phyloP scores from a whole-genome alignment of 23 red algal species.

The Gracilaria caudata region DNA sequence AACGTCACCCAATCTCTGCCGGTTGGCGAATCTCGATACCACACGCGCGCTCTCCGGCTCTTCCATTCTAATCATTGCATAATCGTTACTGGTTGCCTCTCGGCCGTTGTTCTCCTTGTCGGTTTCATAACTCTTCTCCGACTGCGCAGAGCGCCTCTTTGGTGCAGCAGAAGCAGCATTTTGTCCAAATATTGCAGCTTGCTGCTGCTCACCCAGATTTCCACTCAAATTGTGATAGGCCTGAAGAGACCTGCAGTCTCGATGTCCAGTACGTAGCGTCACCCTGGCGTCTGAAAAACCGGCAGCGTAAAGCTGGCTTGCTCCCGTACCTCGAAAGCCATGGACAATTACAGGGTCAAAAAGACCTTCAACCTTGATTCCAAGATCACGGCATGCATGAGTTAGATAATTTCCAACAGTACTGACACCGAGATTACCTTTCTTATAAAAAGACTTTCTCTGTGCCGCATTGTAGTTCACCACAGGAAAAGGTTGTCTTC shows the following conservation, averaged over 20 bases:
- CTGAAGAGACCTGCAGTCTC: background rate
- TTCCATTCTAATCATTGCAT: constrained; percentile 27
- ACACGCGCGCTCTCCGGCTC: constrained; percentile 10
- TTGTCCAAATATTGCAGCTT: background rate
- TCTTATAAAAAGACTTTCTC: background rate
- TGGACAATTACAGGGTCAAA: background rate
- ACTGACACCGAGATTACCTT: background rate
- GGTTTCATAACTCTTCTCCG: no score
- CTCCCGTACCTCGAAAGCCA: background rate
- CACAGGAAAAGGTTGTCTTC: background rate
- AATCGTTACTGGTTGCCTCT: no score
- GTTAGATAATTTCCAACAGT: background rate
- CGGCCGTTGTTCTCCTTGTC: no score
- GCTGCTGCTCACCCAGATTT: background rate
- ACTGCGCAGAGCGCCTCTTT: no score
- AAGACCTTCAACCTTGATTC: background rate
- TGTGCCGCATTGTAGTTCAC: background rate
- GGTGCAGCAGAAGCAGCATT: no score
- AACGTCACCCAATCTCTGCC: constrained; percentile 48
- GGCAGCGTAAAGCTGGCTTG: background rate
- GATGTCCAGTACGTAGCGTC: no score
- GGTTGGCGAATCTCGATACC: constrained; percentile 20
- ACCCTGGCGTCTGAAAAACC: background rate
- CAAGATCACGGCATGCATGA: background rate
- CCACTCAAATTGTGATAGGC: background rate